phyloP scores from a whole-genome alignment of 345 rosid genomes.

The Firmiana major region DNA sequence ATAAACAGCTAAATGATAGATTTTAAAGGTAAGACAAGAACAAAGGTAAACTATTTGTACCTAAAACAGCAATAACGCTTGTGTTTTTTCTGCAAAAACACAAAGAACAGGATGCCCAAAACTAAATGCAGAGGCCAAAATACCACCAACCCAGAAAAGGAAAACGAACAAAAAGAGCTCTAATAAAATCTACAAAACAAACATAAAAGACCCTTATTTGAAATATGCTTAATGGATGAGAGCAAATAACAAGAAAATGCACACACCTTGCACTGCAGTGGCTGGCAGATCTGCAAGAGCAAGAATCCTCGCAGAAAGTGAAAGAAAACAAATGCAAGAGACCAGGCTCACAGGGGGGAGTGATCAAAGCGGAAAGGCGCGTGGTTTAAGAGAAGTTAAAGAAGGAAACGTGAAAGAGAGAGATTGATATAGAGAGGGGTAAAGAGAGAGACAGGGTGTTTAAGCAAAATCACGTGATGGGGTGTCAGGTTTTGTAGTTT shows the following conservation, averaged over 20 bases:
- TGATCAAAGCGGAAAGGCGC: conserved; percentile 34
- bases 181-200: not conserved
- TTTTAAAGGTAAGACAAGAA: conserved; percentile 1
- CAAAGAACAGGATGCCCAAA: conserved; percentile 19
- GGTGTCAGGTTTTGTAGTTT: conserved; percentile 32
- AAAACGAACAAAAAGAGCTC: not conserved
- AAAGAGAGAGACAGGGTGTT: not conserved
- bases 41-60: not conserved
- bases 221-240: not conserved
- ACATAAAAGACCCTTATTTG: not conserved
- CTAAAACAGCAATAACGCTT: not conserved
- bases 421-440: not conserved
- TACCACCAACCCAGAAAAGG: not conserved
- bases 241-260: conserved; percentile 16
- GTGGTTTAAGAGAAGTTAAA: conserved; percentile 28
- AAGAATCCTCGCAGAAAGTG: conserved; percentile 22
- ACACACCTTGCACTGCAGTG: conserved; percentile 32
- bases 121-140: conserved; percentile 10
- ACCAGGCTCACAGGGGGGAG: not conserved
- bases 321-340: conserved; percentile 12
- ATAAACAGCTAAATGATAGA: not conserved
- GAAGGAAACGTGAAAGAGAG: conserved; percentile 6
- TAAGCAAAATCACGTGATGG: conserved; percentile 50
- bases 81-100: not conserved
- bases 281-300: conserved; percentile 48